Percentiles rank a stretch among this genome's conserved stretches.
These are phyloP conservation scores for Berkeleyomyces rouxiae DNA, from an alignment of 2,329 filamentous ascomycete species.

Conservation along the genomic window DNA sequence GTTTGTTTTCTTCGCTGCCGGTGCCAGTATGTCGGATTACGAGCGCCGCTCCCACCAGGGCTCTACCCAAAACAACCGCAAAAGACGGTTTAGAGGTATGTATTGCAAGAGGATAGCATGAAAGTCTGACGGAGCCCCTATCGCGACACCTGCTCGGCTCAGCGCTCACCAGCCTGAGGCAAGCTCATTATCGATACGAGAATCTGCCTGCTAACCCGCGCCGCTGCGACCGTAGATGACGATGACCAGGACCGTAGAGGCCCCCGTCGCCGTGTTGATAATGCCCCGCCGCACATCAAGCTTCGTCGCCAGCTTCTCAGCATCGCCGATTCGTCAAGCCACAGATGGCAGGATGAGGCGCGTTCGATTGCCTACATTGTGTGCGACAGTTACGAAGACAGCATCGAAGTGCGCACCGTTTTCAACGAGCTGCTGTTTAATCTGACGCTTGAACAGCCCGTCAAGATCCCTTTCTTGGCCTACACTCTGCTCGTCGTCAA, in stretches of 20 bases:
- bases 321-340: conserved; percentile 67
- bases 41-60: conserved; percentile 35
- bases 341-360: conserved; percentile 64
- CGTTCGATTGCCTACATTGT: conserved; percentile 58
- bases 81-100: conserved; percentile 64
- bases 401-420: conserved; percentile 47
- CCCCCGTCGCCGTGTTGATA: conserved; percentile 58
- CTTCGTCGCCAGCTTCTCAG: conserved; percentile 63
- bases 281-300: conserved; percentile 48
- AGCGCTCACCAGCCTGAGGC: too few relatives aligned
- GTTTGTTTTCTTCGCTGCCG: neutral
- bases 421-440: conserved; percentile 63
- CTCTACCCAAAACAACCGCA: conserved; percentile 41
- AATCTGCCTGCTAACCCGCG: neutral
- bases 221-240: conserved; percentile 18
- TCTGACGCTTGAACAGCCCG: conserved; percentile 74
- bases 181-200: neutral
- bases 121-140: too few relatives aligned
- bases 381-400: conserved; percentile 72
- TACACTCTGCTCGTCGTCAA: conserved; percentile 70
- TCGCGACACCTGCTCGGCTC: too few relatives aligned
- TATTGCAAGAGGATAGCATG: neutral
- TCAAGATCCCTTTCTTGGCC: conserved; percentile 93
- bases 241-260: conserved; percentile 65
- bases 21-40: conserved; percentile 34